phyloP scores from a whole-genome alignment of 768 basidiomycete species.

The Pisolithus marmoratus region DNA sequence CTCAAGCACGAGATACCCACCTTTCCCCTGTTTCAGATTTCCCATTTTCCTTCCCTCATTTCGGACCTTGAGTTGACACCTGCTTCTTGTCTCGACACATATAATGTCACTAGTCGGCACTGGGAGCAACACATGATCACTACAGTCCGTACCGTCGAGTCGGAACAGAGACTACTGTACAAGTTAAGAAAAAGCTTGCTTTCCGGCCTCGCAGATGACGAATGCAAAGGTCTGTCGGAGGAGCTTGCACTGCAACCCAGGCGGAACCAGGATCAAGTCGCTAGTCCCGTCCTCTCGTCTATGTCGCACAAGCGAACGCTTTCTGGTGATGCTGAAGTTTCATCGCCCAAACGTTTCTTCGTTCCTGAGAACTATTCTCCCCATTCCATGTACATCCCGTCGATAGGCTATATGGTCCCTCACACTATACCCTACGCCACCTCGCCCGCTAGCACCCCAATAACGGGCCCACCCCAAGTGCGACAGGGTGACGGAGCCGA shows the following conservation, averaged over 20 bases:
- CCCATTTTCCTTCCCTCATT: slow-evolving; percentile 45
- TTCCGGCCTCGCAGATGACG: slow-evolving; percentile 49
- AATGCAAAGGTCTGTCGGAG: slow-evolving; percentile 51
- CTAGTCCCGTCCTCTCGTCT: neutral
- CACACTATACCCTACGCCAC: slow-evolving; percentile 26
- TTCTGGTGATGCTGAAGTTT: slow-evolving; percentile 15
- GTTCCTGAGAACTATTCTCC: slow-evolving; percentile 20
- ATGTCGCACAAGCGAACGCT: slow-evolving; percentile 22
- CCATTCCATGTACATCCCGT: slow-evolving; percentile 24
- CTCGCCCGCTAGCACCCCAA: too few relatives aligned
- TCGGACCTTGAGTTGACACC: slow-evolving; percentile 48
- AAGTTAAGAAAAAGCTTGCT: slow-evolving; percentile 54
- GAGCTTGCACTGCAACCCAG: slow-evolving; percentile 47
- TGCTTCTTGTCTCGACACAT: slow-evolving; percentile 56
- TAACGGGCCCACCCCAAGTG: slow-evolving; percentile 7
- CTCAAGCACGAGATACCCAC: slow-evolving; percentile 53
- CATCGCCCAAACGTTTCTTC: slow-evolving; percentile 26
- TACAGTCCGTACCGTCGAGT: slow-evolving; percentile 53
- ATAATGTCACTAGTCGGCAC: slow-evolving; percentile 44
- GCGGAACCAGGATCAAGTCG: slow-evolving; percentile 11
- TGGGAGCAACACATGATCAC: slow-evolving; percentile 66
- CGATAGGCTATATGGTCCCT: slow-evolving; percentile 22
- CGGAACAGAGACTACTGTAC: slow-evolving; percentile 59
- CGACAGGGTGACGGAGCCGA: slow-evolving; percentile 9
- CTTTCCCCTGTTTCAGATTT: slow-evolving; percentile 61